Conservation (phyloP, 345 rosid species). For the Eucalyptus curtisii region DNA sequence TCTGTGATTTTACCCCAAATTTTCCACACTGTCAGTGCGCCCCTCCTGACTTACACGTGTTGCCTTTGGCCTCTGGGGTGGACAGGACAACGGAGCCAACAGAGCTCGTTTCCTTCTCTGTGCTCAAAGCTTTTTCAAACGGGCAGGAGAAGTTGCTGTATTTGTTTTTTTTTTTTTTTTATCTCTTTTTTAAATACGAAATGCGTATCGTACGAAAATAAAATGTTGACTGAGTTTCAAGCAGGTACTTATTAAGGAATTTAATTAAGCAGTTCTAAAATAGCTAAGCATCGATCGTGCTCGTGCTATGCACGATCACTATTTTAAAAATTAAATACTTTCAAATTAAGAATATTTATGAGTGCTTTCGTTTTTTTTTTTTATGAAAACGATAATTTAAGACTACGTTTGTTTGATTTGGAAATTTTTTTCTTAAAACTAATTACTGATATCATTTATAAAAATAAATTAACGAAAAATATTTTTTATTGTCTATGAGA, state of each 20-base stretch:
- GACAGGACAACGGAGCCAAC: neutral
- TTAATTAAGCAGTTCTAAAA: neutral
- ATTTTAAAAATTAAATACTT: neutral
- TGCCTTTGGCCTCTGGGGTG: neutral
- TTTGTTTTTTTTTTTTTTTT: neutral
- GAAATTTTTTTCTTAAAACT: neutral
- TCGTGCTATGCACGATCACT: too few species aligned
- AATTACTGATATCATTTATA: neutral
- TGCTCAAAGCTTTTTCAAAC: neutral
- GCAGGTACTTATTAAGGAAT: neutral
- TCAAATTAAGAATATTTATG: neutral
- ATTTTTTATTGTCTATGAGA: neutral
- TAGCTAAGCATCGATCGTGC: neutral
- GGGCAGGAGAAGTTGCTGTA: neutral
- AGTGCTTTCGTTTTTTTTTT: neutral
- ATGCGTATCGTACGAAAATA: neutral
- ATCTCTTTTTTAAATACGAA: neutral
- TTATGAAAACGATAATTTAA: neutral
- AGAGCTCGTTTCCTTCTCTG: neutral
- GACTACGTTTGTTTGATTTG: neutral
- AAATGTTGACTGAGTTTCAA: neutral
- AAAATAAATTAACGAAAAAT: neutral
- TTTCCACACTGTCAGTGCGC: neutral
- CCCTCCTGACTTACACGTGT: neutral
- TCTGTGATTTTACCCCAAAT: neutral